A percentile compares a stretch with the other conserved stretches of the same genome.
phyloP scores from a whole-genome alignment of 345 rosid genomes.

The Salix purpurea region DNA sequence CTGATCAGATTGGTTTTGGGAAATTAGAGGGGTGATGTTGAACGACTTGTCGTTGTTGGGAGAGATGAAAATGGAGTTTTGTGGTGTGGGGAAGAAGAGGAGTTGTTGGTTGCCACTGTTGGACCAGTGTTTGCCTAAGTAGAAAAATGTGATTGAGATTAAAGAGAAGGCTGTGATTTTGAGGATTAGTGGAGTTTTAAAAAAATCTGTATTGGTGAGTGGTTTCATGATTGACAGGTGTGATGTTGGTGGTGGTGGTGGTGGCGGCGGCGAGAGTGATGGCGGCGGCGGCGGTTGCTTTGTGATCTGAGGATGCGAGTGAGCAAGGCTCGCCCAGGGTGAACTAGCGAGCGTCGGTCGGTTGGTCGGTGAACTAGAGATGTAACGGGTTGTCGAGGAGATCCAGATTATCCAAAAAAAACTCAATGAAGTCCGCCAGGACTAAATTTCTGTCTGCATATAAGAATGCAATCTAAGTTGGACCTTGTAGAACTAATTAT shows the following conservation, averaged over 20 bases:
- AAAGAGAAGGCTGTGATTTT: slow-evolving; percentile 47
- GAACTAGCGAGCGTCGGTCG: background rate
- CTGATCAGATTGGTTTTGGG: slow-evolving; percentile 23
- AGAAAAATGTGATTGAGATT: slow-evolving; percentile 66
- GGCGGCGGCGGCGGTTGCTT: background rate
- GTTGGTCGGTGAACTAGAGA: background rate
- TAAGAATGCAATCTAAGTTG: no score
- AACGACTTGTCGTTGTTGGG: slow-evolving; percentile 48
- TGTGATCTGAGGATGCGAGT: background rate
- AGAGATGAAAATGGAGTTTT: slow-evolving; percentile 45
- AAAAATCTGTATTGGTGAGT: slow-evolving; percentile 27
- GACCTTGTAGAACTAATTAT: no score
- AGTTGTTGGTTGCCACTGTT: slow-evolving; percentile 53
- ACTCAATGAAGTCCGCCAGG: no score
- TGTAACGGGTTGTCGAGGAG: background rate
- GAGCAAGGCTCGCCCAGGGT: background rate
- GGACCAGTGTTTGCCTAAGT: slow-evolving; percentile 85
- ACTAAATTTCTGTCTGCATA: no score
- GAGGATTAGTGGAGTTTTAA: slow-evolving; percentile 36
- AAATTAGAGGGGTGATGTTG: slow-evolving; percentile 44
- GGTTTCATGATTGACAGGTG: slow-evolving; percentile 44
- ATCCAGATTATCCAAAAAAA: background rate
- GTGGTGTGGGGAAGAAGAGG: slow-evolving; percentile 65
- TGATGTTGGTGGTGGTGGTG: background rate
- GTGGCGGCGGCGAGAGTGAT: background rate